Percentiles rank a stretch among this genome's conserved stretches.
Conservation (phyloP, 192 early-diverging fungal genomes). For the Coemansia sp. region DNA sequence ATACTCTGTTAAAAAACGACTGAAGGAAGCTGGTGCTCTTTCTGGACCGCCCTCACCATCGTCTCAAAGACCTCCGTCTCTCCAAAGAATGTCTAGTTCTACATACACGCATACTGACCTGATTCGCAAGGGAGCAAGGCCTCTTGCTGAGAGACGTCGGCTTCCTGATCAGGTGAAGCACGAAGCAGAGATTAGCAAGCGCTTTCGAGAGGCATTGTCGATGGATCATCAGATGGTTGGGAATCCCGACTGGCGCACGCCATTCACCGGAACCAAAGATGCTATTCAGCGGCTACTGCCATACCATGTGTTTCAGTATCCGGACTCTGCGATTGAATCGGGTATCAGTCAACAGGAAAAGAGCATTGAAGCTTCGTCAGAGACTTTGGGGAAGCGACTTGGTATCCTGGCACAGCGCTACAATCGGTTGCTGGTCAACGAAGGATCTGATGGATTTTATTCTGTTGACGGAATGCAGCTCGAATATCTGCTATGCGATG, state of each 20-base stretch:
- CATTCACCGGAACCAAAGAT: conserved; percentile 63
- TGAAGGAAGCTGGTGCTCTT: background rate
- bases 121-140: background rate
- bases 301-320: conserved; percentile 74
- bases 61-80: background rate
- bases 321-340: conserved; percentile 36
- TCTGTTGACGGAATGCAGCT: conserved; percentile 26
- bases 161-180: conserved; percentile 18
- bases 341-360: conserved; percentile 17
- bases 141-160: conserved; percentile 23
- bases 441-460: conserved; percentile 28
- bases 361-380: background rate
- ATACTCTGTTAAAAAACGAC: conserved; percentile 22
- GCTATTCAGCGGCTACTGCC: conserved; percentile 67
- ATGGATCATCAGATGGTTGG: conserved; percentile 55
- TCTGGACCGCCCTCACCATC: background rate
- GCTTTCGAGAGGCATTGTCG: conserved; percentile 54
- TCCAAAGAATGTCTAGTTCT: conserved; percentile 2
- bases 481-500: conserved; percentile 17
- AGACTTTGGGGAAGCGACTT: conserved; percentile 4
- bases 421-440: conserved; percentile 14
- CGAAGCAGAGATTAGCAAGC: conserved; percentile 33
- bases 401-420: conserved; percentile 18
- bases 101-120: conserved; percentile 27
- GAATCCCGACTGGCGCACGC: conserved; percentile 59